Evolutionary conservation across 352 stramenopile genomes (phyloP), one percentile per base, ranked within the genome.

Genomic region (Phytopythium ostracodes): DNA sequence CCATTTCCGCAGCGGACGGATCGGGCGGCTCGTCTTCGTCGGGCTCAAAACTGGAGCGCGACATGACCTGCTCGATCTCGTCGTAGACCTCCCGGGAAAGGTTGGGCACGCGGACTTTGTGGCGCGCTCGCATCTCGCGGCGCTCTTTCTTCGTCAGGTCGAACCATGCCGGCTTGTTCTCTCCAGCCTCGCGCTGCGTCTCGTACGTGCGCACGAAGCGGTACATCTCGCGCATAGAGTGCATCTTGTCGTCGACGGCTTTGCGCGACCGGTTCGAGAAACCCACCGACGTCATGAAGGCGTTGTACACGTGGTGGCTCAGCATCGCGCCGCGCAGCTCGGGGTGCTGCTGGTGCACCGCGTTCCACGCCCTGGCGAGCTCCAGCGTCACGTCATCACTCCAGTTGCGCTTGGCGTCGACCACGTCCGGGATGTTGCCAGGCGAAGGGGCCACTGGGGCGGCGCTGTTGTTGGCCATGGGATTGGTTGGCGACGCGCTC

Each of bases 151-250:
- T 88, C 6, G 64, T 79, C 20, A 89, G 64, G 11, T 89, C 72
- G 35, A 87, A 89, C 77, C 77, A 89, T 20, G 63, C 61, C 4
- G 55, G 76, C 62, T 74, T 76, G 7, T 38, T 49, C 0, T 72
- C 67, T 27, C 65, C 68, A 0, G 27, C 62, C 22, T 65, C 47
- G 11, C 68, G 71, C 31, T 64, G 67, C 5, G 66, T 71, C 51
- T 89, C 71, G 60, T 87, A 78, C 22, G 63, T 63, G 25, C 71
- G 71, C 47, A 90, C 84, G 47, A 87, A 87, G 11, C 76, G 70
- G 55, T 84, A 86, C 81, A 90, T 90, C 44, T 88, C 76, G 50
- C 81, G 86, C 74, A 88, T 89, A n/a, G 68, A 82, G 64, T 88
- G 80, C 80, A 89, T 87, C 54, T 88, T 88, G 66, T 89, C 80